A percentile compares a stretch with the other conserved stretches of the same genome.
These are phyloP conservation scores for Pyrenophora graminea DNA, from an alignment of 2,329 filamentous ascomycete genomes.

Conservation along the genomic window DNA sequence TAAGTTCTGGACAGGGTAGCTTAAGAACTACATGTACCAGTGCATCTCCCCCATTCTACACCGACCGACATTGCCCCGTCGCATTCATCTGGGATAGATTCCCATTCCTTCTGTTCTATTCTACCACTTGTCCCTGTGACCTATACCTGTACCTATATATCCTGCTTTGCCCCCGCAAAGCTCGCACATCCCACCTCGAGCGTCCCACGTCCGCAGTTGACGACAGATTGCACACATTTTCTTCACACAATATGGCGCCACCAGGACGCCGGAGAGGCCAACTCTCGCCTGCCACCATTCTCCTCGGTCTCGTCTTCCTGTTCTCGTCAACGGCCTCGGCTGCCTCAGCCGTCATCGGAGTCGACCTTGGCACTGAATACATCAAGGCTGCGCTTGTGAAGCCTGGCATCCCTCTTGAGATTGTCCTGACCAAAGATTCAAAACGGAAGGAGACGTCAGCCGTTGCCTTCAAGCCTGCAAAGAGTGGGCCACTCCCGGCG, in stretches of 20 bases:
- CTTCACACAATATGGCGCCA: slow-evolving; percentile 50
- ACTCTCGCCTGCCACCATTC: slow-evolving; percentile 50
- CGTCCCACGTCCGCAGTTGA: slow-evolving; percentile 5
- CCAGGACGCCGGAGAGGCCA: slow-evolving; percentile 50
- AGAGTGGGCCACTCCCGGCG: slow-evolving; percentile 61
- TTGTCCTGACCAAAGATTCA: slow-evolving; percentile 96
- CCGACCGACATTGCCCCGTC: slow-evolving; percentile 15
- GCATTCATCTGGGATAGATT: slow-evolving; percentile 30
- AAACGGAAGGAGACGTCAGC: slow-evolving; percentile 92
- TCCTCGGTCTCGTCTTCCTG: slow-evolving; percentile 59
- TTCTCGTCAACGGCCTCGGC: slow-evolving; percentile 62
- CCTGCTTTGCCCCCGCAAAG: slow-evolving; percentile 22
- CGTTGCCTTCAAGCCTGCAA: slow-evolving; percentile 89
- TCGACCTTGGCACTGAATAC: slow-evolving; percentile 95
- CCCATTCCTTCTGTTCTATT: slow-evolving; percentile 30
- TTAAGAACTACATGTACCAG: slow-evolving; percentile 25
- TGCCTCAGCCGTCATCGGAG: slow-evolving; percentile 79
- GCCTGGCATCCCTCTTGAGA: slow-evolving; percentile 94
- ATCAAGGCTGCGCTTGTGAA: slow-evolving; percentile 96
- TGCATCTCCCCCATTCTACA: slow-evolving; percentile 21
- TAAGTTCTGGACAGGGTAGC: slow-evolving; percentile 27
- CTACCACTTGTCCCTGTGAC: background rate
- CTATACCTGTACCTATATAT: slow-evolving; percentile 7
- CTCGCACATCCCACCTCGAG: slow-evolving; percentile 30
- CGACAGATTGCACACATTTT: slow-evolving; percentile 11